Percentiles rank a stretch among this genome's conserved stretches.
phyloP scores from a whole-genome alignment of 371 early-diverging fungal species.

The Mortierella sp. region DNA sequence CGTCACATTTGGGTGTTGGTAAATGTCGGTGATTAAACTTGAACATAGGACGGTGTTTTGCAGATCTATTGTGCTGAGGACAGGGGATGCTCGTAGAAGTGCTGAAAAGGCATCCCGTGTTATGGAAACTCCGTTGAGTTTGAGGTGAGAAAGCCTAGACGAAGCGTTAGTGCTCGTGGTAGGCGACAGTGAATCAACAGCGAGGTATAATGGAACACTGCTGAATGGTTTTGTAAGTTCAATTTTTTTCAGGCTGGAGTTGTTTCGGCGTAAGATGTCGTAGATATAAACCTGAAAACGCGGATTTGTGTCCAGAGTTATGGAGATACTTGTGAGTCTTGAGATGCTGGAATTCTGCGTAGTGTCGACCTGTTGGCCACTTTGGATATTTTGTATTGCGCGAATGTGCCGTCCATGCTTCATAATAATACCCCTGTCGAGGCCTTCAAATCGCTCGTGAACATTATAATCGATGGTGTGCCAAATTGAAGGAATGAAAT shows the following conservation, averaged over 20 bases:
- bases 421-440: neutral
- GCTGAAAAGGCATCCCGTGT: neutral
- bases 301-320: neutral
- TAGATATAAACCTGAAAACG: neutral
- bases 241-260: neutral
- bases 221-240: too few relatives aligned
- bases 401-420: constrained; percentile 28
- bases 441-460: neutral
- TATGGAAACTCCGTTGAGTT: neutral
- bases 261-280: neutral
- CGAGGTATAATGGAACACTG: too few relatives aligned
- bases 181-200: neutral
- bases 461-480: constrained; percentile 20
- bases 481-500: constrained; percentile 18
- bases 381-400: constrained; percentile 2
- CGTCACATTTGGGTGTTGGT: neutral
- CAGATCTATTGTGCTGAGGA: neutral
- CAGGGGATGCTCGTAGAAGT: neutral
- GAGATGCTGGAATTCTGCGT: neutral
- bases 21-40: neutral
- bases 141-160: neutral
- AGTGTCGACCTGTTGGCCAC: neutral
- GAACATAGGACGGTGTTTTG: neutral
- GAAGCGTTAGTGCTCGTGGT: neutral
- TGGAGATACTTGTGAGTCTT: neutral